These are phyloP conservation scores for Crotalaria pallida DNA, from an alignment of 306 rosid genomes.

Conservation along the genomic window DNA sequence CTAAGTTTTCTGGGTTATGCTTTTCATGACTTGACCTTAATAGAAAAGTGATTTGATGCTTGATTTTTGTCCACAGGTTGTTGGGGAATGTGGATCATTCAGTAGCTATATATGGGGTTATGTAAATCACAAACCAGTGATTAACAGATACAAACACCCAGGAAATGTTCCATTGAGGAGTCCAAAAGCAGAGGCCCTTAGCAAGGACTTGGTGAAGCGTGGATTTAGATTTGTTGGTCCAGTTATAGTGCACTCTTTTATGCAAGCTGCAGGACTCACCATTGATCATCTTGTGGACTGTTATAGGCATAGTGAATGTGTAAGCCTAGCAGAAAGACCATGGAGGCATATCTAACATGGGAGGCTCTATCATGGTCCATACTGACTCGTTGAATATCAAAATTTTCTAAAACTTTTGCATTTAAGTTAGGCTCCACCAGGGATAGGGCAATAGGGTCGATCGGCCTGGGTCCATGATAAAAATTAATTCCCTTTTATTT, in stretches of 20 bases:
- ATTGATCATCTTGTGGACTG: slow-evolving; percentile 93
- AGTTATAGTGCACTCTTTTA: slow-evolving; percentile 84
- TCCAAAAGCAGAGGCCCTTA: slow-evolving; percentile 87
- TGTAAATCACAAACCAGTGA: slow-evolving; percentile 73
- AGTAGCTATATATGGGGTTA: slow-evolving; percentile 89
- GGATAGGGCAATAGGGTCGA: too few species aligned
- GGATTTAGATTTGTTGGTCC: slow-evolving; percentile 89
- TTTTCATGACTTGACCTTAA: not conserved
- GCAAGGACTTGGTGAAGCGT: slow-evolving; percentile 79
- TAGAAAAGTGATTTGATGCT: not conserved
- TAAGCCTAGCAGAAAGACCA: slow-evolving; percentile 93
- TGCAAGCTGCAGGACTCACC: slow-evolving; percentile 96
- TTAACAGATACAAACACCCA: slow-evolving; percentile 72
- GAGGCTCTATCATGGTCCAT: too few species aligned
- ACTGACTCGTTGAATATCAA: not conserved
- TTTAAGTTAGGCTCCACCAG: too few species aligned
- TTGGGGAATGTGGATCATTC: slow-evolving; percentile 77
- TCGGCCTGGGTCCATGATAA: too few species aligned
- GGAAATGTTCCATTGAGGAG: slow-evolving; percentile 79
- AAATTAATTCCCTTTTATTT: too few species aligned
- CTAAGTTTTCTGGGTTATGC: not conserved
- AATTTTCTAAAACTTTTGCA: not conserved
- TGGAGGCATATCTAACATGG: slow-evolving; percentile 85
- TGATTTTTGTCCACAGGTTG: slow-evolving; percentile 42
- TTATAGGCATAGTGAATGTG: slow-evolving; percentile 72